These are phyloP conservation scores for Komagataea norvegica DNA, from an alignment of 1,139 yeast species.

Conservation along the genomic window DNA sequence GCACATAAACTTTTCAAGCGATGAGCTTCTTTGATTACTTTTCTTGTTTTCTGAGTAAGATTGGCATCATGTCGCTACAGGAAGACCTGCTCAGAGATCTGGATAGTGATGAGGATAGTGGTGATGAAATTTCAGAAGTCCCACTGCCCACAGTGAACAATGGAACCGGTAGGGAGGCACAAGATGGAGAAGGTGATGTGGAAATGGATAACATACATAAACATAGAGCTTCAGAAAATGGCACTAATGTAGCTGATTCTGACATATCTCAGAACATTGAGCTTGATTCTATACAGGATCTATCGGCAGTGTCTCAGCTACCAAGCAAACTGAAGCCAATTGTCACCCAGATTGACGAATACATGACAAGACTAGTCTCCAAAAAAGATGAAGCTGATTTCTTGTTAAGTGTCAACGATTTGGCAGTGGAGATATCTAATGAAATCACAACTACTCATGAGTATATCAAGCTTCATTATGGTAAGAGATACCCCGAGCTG, in stretches of 20 bases:
- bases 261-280: slow-evolving; percentile 11
- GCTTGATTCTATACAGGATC: slow-evolving; percentile 13
- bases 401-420: slow-evolving; percentile 50
- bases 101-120: slow-evolving; percentile 27
- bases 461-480: slow-evolving; percentile 50
- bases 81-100: slow-evolving; percentile 31
- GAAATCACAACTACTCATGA: slow-evolving; percentile 51
- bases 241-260: too few relatives aligned
- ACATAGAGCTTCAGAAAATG: too few relatives aligned
- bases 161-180: slow-evolving; percentile 6
- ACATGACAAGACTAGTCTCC: slow-evolving; percentile 15
- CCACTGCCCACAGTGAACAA: too few relatives aligned
- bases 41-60: too few relatives aligned
- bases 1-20: too few relatives aligned
- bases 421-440: slow-evolving; percentile 49
- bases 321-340: slow-evolving; percentile 15
- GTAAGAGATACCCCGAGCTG: slow-evolving; percentile 66
- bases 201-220: slow-evolving; percentile 11
- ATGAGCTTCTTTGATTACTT: too few relatives aligned
- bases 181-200: slow-evolving; percentile 12
- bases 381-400: slow-evolving; percentile 40
- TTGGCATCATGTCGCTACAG: slow-evolving; percentile 22
- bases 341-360: slow-evolving; percentile 13
- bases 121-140: slow-evolving; percentile 13
- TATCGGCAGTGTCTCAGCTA: slow-evolving; percentile 14